These are phyloP conservation scores for Neurospora discreta DNA, from an alignment of 495 filamentous ascomycete genomes.

Conservation along the genomic window DNA sequence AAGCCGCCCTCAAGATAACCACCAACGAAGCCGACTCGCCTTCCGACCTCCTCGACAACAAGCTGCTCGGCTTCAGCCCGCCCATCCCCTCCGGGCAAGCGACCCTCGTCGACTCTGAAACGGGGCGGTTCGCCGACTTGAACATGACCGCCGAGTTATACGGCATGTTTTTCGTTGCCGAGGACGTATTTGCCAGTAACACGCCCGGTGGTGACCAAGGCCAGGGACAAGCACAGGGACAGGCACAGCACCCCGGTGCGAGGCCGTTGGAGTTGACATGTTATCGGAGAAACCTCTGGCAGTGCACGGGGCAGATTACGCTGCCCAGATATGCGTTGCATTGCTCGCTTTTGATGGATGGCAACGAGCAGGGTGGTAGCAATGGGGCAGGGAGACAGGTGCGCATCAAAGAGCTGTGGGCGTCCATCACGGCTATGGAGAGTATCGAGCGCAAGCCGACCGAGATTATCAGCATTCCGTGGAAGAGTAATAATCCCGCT, in stretches of 20 bases:
- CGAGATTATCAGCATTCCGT: slow-evolving; percentile 87
- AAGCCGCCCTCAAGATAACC: slow-evolving; percentile 28
- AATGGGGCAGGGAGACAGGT: slow-evolving; percentile 47
- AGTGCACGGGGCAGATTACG: slow-evolving; percentile 74
- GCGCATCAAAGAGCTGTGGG: slow-evolving; percentile 61
- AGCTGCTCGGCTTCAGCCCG: slow-evolving; percentile 59
- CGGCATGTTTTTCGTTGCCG: slow-evolving; percentile 92
- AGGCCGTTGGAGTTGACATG: slow-evolving; percentile 73
- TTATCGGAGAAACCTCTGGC: slow-evolving; percentile 83
- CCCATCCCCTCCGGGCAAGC: slow-evolving; percentile 50
- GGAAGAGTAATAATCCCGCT: slow-evolving; percentile 66
- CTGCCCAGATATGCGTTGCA: slow-evolving; percentile 58
- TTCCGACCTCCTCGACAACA: slow-evolving; percentile 31
- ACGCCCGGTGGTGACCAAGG: background rate
- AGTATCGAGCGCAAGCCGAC: slow-evolving; percentile 80
- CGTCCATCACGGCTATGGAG: slow-evolving; percentile 77
- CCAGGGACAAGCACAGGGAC: background rate
- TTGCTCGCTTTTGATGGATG: slow-evolving; percentile 26
- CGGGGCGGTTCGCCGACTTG: slow-evolving; percentile 34
- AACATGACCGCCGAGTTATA: slow-evolving; percentile 74
- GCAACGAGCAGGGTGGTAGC: slow-evolving; percentile 26
- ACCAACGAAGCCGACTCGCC: slow-evolving; percentile 18
- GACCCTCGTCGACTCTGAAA: slow-evolving; percentile 33
- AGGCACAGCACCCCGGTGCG: background rate
- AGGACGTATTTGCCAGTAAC: slow-evolving; percentile 46